Evolutionary conservation across 1,284 basidiomycete species (phyloP), one percentile per base, ranked within the genome.

Genomic region (Boletus semigastroideus): DNA sequence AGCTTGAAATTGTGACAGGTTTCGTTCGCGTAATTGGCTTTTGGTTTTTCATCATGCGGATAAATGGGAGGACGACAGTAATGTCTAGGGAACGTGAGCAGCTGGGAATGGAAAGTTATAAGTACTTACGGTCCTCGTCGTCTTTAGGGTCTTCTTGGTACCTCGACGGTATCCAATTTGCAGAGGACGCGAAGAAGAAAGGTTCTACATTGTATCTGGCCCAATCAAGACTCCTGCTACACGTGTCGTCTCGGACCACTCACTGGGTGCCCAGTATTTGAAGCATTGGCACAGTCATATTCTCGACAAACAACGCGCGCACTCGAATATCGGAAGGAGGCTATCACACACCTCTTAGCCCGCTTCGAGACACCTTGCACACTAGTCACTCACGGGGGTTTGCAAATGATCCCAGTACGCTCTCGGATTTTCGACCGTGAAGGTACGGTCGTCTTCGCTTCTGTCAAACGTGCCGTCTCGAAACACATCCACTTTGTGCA

Each of bases 101-200:
- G 14, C 10, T 13, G 6, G 14, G n/a, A 11, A 17, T 0, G 3
- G 2, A 28, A n/a, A 6, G 19, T 17, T 3, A 10, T 1, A 5
- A 30, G 19, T n/a, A 67, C 79, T 60, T 59, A 83, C 80, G 80
- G 59, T 83, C 80, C 41, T 72, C 54, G 1, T 63, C 54, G 17
- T 51, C 48, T 16, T 67, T 58, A 4, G 74, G 64, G 42, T 76
- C 72, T 51, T 79, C 77, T 55, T 79, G 76, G 55, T 80, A 82
- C 49, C 78, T 72, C 3, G 79, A 72, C 1, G 80, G 81, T 46
- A 82, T 83, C 74, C 78, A 78, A 44, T 79, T 78, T 17, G 74
- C 59, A 0, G 80, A 78, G 2, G 79, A 81, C 1, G 81, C 76
- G 56, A 81, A 83, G 58, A 78, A 83, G 63, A 82, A 83, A 2